These are phyloP conservation scores for Cyberlindnera mrakii DNA, from an alignment of 805 yeast species.

Conservation along the genomic window DNA sequence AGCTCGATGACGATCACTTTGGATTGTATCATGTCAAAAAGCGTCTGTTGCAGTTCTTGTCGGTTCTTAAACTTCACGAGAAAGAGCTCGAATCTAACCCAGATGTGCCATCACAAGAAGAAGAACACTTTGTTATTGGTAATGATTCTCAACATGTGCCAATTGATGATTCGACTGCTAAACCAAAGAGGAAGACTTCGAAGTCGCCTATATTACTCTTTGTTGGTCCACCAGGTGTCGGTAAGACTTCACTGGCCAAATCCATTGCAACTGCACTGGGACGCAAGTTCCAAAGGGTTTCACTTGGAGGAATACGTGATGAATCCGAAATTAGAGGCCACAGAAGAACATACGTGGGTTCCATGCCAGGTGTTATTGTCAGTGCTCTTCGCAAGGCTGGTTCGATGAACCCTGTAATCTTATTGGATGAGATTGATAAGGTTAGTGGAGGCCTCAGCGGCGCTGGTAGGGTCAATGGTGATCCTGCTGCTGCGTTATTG, in stretches of 20 bases:
- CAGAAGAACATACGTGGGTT: conserved; percentile 85
- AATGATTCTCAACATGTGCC: conserved; percentile 1
- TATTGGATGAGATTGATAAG: conserved; percentile 84
- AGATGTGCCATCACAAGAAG: conserved; percentile 4
- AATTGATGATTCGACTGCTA: conserved; percentile 2
- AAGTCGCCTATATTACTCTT: conserved; percentile 72
- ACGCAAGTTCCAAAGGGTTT: conserved; percentile 69
- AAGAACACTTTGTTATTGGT: conserved; percentile 15
- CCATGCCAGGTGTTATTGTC: conserved; percentile 81
- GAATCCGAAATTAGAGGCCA: conserved; percentile 90
- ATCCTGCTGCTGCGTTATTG: conserved; percentile 82
- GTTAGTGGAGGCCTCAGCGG: conserved; percentile 46
- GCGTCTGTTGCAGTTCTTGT: conserved; percentile 71
- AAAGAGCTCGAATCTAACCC: conserved; percentile 9
- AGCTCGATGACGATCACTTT: conserved; percentile 70
- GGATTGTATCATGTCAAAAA: conserved; percentile 71
- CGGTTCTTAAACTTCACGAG: conserved; percentile 57
- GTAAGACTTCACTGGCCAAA: conserved; percentile 81
- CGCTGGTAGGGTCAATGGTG: conserved; percentile 57
- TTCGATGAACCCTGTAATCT: conserved; percentile 75
- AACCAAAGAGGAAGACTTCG: conserved; percentile 9
- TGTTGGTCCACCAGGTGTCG: conserved; percentile 94
- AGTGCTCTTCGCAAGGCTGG: conserved; percentile 73
- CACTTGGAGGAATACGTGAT: conserved; percentile 83
- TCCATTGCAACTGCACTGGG: conserved; percentile 73